Conservation (phyloP, 1,139 yeast species). For the Taphrina confusa region DNA sequence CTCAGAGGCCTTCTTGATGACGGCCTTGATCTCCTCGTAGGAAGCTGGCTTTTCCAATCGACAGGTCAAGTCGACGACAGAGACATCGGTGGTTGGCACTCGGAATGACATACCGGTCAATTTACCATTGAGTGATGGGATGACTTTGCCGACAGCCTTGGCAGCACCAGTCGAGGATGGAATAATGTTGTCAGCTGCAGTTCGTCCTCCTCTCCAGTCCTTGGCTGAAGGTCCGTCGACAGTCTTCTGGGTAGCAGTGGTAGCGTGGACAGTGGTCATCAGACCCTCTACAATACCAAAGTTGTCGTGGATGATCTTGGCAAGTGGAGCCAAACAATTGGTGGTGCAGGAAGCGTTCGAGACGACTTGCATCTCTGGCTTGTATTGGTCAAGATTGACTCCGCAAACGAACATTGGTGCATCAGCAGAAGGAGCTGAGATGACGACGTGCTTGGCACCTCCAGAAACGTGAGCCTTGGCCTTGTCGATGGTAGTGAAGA, state of each 20-base stretch:
- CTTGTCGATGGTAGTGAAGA: conserved; percentile 75
- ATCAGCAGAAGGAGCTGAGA: conserved; percentile 83
- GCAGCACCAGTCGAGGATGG: conserved; percentile 94
- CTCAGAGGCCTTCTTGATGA: conserved; percentile 65
- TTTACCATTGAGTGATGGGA: conserved; percentile 84
- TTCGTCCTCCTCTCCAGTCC: conserved; percentile 95
- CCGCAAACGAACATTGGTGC: conserved; percentile 90
- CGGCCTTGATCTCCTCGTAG: conserved; percentile 73
- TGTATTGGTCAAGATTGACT: conserved; percentile 74
- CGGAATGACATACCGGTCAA: conserved; percentile 87
- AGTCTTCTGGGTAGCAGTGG: conserved; percentile 88
- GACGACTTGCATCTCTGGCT: conserved; percentile 66
- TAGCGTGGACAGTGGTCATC: conserved; percentile 89
- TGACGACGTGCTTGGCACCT: conserved; percentile 87
- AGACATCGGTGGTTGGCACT: conserved; percentile 84
- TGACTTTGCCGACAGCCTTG: conserved; percentile 88
- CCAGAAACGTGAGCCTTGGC: conserved; percentile 78
- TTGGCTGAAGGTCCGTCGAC: conserved; percentile 90
- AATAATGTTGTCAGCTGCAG: conserved; percentile 86
- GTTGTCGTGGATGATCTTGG: conserved; percentile 75
- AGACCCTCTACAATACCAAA: conserved; percentile 84
- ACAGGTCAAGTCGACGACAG: conserved; percentile 72
- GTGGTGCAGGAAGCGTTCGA: conserved; percentile 91
- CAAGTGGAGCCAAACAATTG: conserved; percentile 86
- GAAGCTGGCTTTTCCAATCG: conserved; percentile 69